Percentiles rank a stretch among this genome's conserved stretches.
Evolutionary conservation across 805 yeast species (phyloP).

Genomic region (Metschnikowia noctiluminum): DNA sequence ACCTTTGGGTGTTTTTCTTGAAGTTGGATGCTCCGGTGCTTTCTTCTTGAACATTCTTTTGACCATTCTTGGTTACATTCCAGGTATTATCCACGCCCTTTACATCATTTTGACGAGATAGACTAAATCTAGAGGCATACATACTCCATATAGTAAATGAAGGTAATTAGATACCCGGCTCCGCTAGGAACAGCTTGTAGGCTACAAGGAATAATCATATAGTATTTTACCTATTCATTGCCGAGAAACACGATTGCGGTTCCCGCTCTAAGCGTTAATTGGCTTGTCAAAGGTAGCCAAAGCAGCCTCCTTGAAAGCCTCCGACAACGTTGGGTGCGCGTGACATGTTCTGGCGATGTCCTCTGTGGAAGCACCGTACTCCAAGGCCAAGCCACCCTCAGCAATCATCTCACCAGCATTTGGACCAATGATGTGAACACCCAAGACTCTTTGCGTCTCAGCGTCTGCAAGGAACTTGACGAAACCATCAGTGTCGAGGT

Average conservation of each 20-base stretch:
- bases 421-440: conserved; percentile 96
- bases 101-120: conserved; percentile 43
- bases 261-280: conserved; percentile 48
- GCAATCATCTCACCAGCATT: conserved; percentile 99
- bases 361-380: conserved; percentile 98
- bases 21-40: conserved; percentile 49
- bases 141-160: not conserved
- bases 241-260: not conserved
- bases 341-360: conserved; percentile 97
- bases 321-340: conserved; percentile 97
- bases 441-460: conserved; percentile 93
- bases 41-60: conserved; percentile 54
- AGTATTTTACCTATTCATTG: not conserved
- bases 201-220: not conserved
- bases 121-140: not conserved
- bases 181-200: not conserved
- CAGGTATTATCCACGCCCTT: conserved; percentile 68
- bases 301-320: conserved; percentile 98
- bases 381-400: conserved; percentile 95
- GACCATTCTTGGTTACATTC: conserved; percentile 71
- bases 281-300: conserved; percentile 89
- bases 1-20: conserved; percentile 61
- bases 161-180: not conserved
- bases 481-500: conserved; percentile 94
- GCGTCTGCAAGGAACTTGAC: conserved; percentile 95